Evolutionary conservation across 768 basidiomycete species (phyloP), one percentile per base, ranked within the genome.

Genomic region (Kwoniella sp.): DNA sequence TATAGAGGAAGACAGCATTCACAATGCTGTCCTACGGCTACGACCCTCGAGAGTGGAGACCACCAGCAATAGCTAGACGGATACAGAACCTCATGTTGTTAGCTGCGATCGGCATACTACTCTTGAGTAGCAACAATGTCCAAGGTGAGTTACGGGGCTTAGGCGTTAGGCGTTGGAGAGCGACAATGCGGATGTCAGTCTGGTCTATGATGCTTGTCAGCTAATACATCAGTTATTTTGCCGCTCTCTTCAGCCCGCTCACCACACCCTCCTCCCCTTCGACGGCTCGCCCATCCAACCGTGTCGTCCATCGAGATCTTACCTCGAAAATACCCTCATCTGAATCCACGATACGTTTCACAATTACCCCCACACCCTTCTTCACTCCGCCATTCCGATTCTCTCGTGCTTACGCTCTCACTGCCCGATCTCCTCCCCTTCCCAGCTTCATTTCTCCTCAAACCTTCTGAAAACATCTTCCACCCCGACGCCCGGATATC

Each of bases 401-500:
- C 86, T 11, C 87, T 90, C 77, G 86, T 90, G 28, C 84, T 91
- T 56, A 86, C 85, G 29, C 81, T 91, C 56, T 84, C 62, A 50
- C 66, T 73, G 28, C 74, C 87, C 48, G 88, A 87, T 11, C 89
- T 70, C 9, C 64, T 88, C 71, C 84, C 84, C 68, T 85, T 89
- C 47, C 85, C 83, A 28, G 89, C 87, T 74, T 83, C 88, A 74
- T 84, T 93, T 51, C 89, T 92, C 73, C 83, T 93, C 55, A 86
- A 86, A 20, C 91, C 91, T 8, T 91, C 90, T 75, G 86, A 89
- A 68, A 83, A 90, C 68, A 86, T 93, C 66, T 83, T 92, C 56
- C 90, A 92, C 74, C 88, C 90, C 48, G 86, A 88, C 58, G 91
- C 91, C 0, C 86, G 87, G 47, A 84, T 91, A 62, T 86, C 85